Evolutionary conservation across 768 basidiomycete species (phyloP).

Genomic region (Calvatia gigantea): DNA sequence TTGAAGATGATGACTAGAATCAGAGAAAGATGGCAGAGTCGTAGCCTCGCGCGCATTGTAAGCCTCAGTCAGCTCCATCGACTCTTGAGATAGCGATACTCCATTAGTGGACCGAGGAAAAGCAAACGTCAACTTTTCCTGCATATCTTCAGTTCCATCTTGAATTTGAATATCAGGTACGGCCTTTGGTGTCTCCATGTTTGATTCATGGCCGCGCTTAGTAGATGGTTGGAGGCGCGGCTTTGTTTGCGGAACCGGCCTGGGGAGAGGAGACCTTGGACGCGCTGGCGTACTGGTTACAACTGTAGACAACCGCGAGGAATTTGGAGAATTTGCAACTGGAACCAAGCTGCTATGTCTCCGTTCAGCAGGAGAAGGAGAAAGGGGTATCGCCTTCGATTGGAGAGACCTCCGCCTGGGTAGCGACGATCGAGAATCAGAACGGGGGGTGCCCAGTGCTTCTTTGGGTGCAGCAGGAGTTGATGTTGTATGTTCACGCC

Average conservation of each 20-base stretch:
- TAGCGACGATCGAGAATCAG: background rate
- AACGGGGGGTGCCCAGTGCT: background rate
- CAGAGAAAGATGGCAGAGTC: constrained; percentile 4
- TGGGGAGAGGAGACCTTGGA: background rate
- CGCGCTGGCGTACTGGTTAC: background rate
- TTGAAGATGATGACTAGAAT: background rate
- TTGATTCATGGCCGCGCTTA: background rate
- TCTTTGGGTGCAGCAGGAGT: background rate
- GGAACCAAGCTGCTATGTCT: background rate
- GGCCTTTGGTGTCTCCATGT: background rate
- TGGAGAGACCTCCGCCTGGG: background rate
- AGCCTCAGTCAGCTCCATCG: constrained; percentile 10
- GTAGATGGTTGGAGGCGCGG: background rate
- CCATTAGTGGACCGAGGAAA: background rate
- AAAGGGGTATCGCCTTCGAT: constrained; percentile 4
- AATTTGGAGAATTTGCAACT: background rate
- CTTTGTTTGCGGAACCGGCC: background rate
- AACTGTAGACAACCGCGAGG: background rate
- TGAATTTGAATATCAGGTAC: background rate
- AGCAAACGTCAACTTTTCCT: background rate
- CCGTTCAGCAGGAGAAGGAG: constrained; percentile 10
- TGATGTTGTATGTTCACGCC: background rate
- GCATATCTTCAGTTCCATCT: background rate
- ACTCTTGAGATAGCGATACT: constrained; percentile 2
- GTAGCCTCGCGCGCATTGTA: constrained; percentile 6